Base-by-base conservation (phyloP, 768 basidiomycete genomes). In the Saitozyma sp. region DNA sequence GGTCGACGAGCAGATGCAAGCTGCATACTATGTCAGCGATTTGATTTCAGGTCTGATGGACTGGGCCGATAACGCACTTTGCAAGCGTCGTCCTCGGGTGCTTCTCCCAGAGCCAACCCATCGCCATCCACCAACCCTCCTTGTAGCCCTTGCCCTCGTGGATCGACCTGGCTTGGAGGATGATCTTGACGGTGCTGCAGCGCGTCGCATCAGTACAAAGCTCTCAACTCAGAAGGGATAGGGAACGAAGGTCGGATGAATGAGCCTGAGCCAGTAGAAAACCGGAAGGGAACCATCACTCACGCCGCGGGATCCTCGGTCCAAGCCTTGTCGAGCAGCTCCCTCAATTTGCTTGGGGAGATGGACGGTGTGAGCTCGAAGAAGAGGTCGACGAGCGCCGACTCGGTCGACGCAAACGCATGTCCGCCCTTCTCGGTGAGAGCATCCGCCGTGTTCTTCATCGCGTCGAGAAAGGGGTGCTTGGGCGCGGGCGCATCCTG, bases 101-200 rank as follows among this genome's bases (percentile, higher is more conserved):
- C 6, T 87, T 80, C 6, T 86, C 78, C 71, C 85, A 88, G 0
- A 89, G 81, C 88, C 88, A 89, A 13, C 86, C 87, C 53, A 85
- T 87, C 0, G 78, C 77, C 10, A 70, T 80, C 73, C 88, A 89
- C 69, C 89, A 89, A 0, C 78, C 74, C 59, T 86, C 85, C 63
- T 83, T 86, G 51, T 85, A 84, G 7, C 82, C 79, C 49, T 75
- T 73, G 0, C 89, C 88, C 49, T 89, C 86, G 60, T 87, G 87
- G 39, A 90, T 89, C 43, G 86, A 88, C 39, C 88, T 77, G 52
- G 84, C 70, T 61, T 86, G 85, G 86, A 87, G 89, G 63, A 90
- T 87, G 59, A 89, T 80, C 41, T 83, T 82, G 43, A 89, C 81
- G 0, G 88, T 87, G n/a, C 86, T 66, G 8, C 17, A 5, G 19